Percentiles rank a stretch among this genome's conserved stretches.
These are phyloP conservation scores for Osmozyma mogii DNA, from an alignment of 805 yeast genomes.

Conservation along the genomic window DNA sequence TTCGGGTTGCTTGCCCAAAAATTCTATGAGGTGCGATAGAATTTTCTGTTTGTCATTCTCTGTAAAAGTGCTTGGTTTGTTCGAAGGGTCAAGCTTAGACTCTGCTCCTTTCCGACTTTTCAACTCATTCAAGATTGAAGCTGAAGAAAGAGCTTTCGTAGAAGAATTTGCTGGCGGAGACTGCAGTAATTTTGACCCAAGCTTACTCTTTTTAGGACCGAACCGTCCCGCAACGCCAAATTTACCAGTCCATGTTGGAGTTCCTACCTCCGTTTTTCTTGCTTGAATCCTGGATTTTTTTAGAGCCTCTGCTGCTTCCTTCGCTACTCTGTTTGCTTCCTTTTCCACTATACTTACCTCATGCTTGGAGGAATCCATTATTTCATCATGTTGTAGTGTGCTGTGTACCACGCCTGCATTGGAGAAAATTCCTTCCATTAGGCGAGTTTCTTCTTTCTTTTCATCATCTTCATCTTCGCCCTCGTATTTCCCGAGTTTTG, in stretches of 20 bases:
- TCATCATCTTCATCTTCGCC: conserved; percentile 12
- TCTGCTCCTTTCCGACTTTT: conserved; percentile 26
- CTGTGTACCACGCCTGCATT: conserved; percentile 60
- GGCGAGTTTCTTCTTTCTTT: conserved; percentile 43
- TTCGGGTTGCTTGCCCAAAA: conserved; percentile 26
- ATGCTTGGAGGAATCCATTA: conserved; percentile 49
- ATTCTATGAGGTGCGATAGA: conserved; percentile 32
- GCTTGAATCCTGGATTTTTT: conserved; percentile 53
- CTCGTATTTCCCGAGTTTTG: conserved; percentile 56
- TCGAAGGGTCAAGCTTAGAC: conserved; percentile 8
- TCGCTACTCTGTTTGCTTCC: conserved; percentile 56
- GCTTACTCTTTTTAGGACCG: conserved; percentile 15
- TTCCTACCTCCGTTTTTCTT: conserved; percentile 46
- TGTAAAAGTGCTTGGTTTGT: too few species aligned
- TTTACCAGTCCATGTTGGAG: conserved; percentile 95
- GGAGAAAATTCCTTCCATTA: conserved; percentile 72
- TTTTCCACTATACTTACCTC: conserved; percentile 48
- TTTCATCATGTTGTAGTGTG: conserved; percentile 70
- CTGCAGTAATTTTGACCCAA: background rate
- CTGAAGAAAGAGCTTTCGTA: conserved; percentile 28
- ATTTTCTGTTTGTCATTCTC: conserved; percentile 9
- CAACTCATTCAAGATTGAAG: conserved; percentile 42
- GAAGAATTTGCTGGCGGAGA: background rate
- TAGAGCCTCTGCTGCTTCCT: conserved; percentile 47
- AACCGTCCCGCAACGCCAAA: conserved; percentile 77